Evolutionary conservation across 768 basidiomycete species (phyloP).

Genomic region (Coprinellus micaceus): DNA sequence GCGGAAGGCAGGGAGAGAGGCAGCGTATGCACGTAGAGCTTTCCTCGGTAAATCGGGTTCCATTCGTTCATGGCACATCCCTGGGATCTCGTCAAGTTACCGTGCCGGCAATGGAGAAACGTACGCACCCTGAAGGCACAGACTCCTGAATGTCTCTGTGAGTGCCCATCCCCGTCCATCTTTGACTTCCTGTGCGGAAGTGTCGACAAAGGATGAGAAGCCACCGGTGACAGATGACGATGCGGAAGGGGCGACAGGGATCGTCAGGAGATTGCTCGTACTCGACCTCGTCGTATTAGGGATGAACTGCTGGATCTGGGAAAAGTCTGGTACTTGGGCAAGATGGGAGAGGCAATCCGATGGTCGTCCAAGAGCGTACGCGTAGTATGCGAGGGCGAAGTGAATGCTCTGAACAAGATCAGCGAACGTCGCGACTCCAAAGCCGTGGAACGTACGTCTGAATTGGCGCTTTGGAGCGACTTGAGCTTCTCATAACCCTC

Average conservation of each 20-base stretch:
- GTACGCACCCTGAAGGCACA: slow-evolving; percentile 70
- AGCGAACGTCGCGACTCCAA: too few relatives aligned
- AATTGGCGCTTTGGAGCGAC: slow-evolving; percentile 35
- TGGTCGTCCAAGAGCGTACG: slow-evolving; percentile 70
- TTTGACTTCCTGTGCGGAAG: slow-evolving; percentile 49
- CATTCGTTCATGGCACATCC: slow-evolving; percentile 72
- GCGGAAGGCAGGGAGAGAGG: slow-evolving; percentile 52
- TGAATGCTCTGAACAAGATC: slow-evolving; percentile 50
- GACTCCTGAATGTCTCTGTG: slow-evolving; percentile 68
- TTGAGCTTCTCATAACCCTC: slow-evolving; percentile 53
- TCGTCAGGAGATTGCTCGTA: slow-evolving; percentile 14
- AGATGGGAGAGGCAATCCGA: slow-evolving; percentile 61
- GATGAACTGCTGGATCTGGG: slow-evolving; percentile 52
- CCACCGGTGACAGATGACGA: slow-evolving; percentile 48
- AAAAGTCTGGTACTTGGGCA: slow-evolving; percentile 48
- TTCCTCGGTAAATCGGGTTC: slow-evolving; percentile 41
- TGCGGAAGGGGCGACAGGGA: slow-evolving; percentile 33
- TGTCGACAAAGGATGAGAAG: slow-evolving; percentile 38
- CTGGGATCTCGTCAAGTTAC: slow-evolving; percentile 33
- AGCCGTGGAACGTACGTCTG: slow-evolving; percentile 64
- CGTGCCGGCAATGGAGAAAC: background rate
- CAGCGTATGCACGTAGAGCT: slow-evolving; percentile 57
- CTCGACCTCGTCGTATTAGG: slow-evolving; percentile 44
- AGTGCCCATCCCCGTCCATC: slow-evolving; percentile 74
- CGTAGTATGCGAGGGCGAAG: slow-evolving; percentile 73